Conservation (phyloP, 2,329 filamentous ascomycete species). For the Botrytis fabae region DNA sequence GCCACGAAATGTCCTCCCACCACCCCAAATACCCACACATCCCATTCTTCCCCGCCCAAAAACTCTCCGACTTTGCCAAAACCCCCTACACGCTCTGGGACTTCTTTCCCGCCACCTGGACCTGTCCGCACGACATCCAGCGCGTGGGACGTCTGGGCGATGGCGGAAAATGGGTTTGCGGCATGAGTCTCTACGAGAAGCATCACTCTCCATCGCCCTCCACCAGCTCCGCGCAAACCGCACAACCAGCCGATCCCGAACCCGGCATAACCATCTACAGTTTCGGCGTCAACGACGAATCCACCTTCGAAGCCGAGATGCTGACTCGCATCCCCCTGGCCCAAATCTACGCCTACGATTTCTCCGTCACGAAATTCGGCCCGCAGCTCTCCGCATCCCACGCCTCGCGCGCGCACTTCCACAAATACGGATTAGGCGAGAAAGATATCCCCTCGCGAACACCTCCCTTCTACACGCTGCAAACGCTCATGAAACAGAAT, state of each 20-base stretch:
- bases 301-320: constrained; percentile 45
- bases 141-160: constrained; percentile 45
- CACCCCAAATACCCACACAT: constrained; percentile 32
- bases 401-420: constrained; percentile 40
- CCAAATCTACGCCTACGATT: constrained; percentile 46
- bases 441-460: constrained; percentile 35
- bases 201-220: constrained; percentile 11
- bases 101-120: constrained; percentile 44
- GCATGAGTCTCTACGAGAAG: constrained; percentile 43
- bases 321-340: constrained; percentile 43
- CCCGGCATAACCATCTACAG: constrained; percentile 42
- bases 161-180: constrained; percentile 48
- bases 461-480: constrained; percentile 43
- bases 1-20: constrained; percentile 32
- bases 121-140: constrained; percentile 46
- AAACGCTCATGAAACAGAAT: constrained; percentile 44
- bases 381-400: constrained; percentile 27
- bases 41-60: constrained; percentile 35
- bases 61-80: constrained; percentile 28
- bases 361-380: constrained; percentile 42
- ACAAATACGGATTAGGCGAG: constrained; percentile 40
- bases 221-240: not conserved
- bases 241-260: constrained; percentile 7
- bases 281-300: constrained; percentile 45
- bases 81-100: constrained; percentile 45